Base-by-base conservation (phyloP, 306 rosid genomes). In the Lathyrus aphaca region DNA sequence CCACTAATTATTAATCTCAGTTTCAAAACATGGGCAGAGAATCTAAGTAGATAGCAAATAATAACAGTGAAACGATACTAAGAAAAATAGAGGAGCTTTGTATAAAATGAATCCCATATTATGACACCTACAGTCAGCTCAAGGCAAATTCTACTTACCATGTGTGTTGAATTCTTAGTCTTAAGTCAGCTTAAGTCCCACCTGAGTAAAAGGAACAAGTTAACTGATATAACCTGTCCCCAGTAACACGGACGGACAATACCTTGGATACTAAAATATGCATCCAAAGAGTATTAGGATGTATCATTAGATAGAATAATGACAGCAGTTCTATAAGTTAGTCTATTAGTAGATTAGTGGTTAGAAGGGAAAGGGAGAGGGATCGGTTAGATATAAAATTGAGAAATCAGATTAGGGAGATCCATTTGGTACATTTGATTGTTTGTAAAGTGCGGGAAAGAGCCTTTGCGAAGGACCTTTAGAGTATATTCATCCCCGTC, bases 21-120 rank as follows among this genome's bases (percentile, higher is more conserved):
- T 39, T 63, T 62, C 71, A 73, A 64, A 61, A 37, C 69, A 72
- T 59, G 43, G 44, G 44, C 40, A 14, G 10, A 38, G 44, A 38
- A 50, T 23, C 64, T 2, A 25, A 10, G 46, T 38, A 17, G 55
- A 73, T 13, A 18, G 25, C 39, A 64, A 62, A 42, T 73, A 9
- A 46, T 21, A 63, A 64, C 35, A 50, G 44, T 38, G 63, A 46
- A 48, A 72, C 62, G 61, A 37, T 46, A 60, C 69, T 60, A 48
- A n/a, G 46, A 42, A 46, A 14, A 46, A 11, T 49, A 21, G 21
- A 39, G 54, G 54, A 46, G 55, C 61, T 63, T 53, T 35, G 44
- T 16, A 44, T 67, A 54, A 54, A 54, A 54, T 12, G 60, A 54
- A 54, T 54, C 60, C 9, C 35, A 12, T 11, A 23, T 12, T 10